Percentiles rank a stretch among this genome's conserved stretches.
Conservation (phyloP, 768 basidiomycete genomes). For the Trametes gibbosa region DNA sequence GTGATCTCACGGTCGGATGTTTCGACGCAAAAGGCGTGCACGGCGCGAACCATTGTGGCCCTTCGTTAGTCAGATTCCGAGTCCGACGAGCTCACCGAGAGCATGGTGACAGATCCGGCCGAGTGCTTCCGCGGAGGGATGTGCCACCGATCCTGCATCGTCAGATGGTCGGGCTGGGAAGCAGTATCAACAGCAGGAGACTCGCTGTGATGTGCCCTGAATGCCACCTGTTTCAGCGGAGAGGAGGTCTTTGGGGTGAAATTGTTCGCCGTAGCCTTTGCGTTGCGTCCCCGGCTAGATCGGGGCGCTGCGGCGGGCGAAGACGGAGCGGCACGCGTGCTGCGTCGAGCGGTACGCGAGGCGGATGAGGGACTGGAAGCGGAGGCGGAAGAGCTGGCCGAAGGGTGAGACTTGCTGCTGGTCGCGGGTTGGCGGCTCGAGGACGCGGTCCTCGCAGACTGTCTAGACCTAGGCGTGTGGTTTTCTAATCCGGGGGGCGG, state of each 20-base stretch:
- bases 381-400: neutral
- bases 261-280: constrained; percentile 6
- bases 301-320: neutral
- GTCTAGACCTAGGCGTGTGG: neutral
- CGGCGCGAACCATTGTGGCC: neutral
- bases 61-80: neutral
- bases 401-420: neutral
- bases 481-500: neutral
- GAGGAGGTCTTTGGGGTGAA: constrained; percentile 8
- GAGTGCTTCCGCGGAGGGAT: constrained; percentile 6
- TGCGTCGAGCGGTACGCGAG: neutral
- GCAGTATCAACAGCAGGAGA: neutral
- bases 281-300: neutral
- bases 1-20: too few relatives aligned
- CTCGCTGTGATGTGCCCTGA: neutral
- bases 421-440: neutral
- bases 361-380: neutral
- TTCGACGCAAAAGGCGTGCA: neutral
- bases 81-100: constrained; percentile 3
- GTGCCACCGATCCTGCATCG: neutral
- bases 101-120: neutral
- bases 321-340: neutral
- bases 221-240: constrained; percentile 5
- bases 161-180: neutral
- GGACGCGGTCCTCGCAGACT: too few relatives aligned